Conservation (phyloP, 495 filamentous ascomycete genomes). For the Neurospora sp. region DNA sequence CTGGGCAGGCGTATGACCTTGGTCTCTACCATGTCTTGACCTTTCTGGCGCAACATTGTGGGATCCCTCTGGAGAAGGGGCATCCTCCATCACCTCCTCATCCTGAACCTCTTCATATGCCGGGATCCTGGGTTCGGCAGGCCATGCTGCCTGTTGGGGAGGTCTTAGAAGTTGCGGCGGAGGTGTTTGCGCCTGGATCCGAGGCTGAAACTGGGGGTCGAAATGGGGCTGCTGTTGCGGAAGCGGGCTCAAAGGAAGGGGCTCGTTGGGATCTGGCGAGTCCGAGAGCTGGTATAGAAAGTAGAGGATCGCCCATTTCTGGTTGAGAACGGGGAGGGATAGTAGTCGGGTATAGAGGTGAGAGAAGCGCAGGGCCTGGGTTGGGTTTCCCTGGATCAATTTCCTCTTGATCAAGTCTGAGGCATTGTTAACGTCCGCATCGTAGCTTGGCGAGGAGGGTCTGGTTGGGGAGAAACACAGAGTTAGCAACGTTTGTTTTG, state of each 20-base stretch:
- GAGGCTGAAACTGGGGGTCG: not conserved
- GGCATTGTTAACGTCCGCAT: slow-evolving; percentile 72
- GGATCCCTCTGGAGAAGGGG: slow-evolving; percentile 45
- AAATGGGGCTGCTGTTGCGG: slow-evolving; percentile 10
- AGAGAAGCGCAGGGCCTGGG: slow-evolving; percentile 77
- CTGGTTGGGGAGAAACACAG: not conserved
- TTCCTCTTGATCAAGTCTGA: slow-evolving; percentile 84
- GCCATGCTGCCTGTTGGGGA: not conserved
- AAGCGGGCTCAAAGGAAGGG: slow-evolving; percentile 23
- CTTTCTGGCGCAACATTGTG: slow-evolving; percentile 28
- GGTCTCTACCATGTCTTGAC: slow-evolving; percentile 12
- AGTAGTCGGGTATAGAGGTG: slow-evolving; percentile 81
- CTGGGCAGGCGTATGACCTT: slow-evolving; percentile 9
- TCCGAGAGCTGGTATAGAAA: slow-evolving; percentile 74
- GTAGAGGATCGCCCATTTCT: slow-evolving; percentile 95
- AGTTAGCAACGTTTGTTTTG: not conserved
- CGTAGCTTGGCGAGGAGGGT: not conserved
- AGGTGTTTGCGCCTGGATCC: not conserved
- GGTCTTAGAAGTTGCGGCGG: not conserved
- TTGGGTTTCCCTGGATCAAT: slow-evolving; percentile 67
- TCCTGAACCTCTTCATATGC: slow-evolving; percentile 17
- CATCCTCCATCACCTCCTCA: slow-evolving; percentile 38
- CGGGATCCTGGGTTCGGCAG: slow-evolving; percentile 1
- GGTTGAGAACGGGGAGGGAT: slow-evolving; percentile 77
- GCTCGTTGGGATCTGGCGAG: slow-evolving; percentile 40